Percentiles rank a stretch among this genome's conserved stretches.
Conservation (phyloP, 371 early-diverging fungal genomes). For the Zopfochytrium polystomum region DNA sequence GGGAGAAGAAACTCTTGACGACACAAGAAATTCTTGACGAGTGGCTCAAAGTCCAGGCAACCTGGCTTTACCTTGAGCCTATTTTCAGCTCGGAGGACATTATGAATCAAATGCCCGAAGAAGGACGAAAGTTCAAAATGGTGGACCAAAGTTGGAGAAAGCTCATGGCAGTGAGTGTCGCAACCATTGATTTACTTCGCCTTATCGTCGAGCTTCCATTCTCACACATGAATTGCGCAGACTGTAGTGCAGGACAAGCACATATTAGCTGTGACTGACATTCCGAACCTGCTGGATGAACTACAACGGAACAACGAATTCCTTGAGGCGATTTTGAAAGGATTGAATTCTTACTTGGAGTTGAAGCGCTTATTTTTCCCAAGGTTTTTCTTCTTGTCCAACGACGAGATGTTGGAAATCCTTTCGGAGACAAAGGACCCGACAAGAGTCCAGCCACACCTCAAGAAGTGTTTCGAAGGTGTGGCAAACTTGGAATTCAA, state of each 20-base stretch:
- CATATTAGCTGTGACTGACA: conserved; percentile 50
- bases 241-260: conserved; percentile 46
- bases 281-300: conserved; percentile 52
- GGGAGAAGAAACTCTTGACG: conserved; percentile 49
- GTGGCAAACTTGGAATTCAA: conserved; percentile 53
- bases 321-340: conserved; percentile 53
- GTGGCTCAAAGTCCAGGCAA: conserved; percentile 61
- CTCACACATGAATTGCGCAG: conserved; percentile 21
- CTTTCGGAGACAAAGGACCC: conserved; percentile 59
- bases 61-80: conserved; percentile 62
- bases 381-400: conserved; percentile 60
- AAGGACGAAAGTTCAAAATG: conserved; percentile 54
- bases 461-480: conserved; percentile 62
- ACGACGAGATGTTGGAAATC: conserved; percentile 63
- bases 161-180: conserved; percentile 45
- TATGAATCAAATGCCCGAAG: conserved; percentile 63
- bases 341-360: conserved; percentile 57
- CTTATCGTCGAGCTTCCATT: not conserved
- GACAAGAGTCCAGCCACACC: conserved; percentile 56
- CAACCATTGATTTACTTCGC: not conserved
- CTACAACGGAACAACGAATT: conserved; percentile 47
- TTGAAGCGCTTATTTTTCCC: conserved; percentile 57
- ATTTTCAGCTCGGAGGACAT: conserved; percentile 59
- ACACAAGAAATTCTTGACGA: conserved; percentile 59
- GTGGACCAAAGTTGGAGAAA: conserved; percentile 55